A percentile compares a stretch with the other conserved stretches of the same genome.
Conservation (phyloP, 208 protist species). For the Plasmodiophora brassicae region DNA sequence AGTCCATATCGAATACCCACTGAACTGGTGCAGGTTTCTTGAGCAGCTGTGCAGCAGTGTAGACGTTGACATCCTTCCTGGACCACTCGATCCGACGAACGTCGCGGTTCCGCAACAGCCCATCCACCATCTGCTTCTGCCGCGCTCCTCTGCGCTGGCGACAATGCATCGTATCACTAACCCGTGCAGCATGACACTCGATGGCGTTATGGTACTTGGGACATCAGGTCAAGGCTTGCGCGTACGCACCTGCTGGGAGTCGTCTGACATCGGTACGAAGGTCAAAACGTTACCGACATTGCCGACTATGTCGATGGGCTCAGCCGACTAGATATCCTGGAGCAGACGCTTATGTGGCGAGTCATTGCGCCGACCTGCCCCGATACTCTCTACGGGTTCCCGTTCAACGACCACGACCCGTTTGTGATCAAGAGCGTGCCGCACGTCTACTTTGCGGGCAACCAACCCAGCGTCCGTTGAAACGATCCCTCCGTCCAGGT, state of each 20-base stretch:
- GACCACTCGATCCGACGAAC: neutral
- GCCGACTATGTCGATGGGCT: neutral
- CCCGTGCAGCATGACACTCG: neutral
- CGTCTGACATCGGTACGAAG: neutral
- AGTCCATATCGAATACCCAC: neutral
- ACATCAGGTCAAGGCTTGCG: neutral
- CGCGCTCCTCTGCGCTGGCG: neutral
- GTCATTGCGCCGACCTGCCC: neutral
- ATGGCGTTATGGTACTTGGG: neutral
- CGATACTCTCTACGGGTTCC: conserved; percentile 31
- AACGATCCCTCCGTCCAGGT: too few relatives aligned
- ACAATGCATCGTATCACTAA: neutral
- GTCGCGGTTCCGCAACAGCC: neutral
- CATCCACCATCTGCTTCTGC: neutral
- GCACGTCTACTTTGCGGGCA: conserved; percentile 38
- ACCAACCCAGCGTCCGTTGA: neutral
- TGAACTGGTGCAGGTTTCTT: neutral
- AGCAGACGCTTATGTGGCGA: neutral
- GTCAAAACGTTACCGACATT: neutral
- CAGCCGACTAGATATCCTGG: neutral
- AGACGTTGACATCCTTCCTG: conserved; percentile 19
- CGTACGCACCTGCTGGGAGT: neutral
- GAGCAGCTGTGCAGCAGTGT: neutral
- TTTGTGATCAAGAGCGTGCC: neutral
- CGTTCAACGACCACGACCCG: neutral